Evolutionary conservation across 73 alveolate species (phyloP), one percentile per base, ranked within the genome.

Genomic region (Paramecium sexaurelia): DNA sequence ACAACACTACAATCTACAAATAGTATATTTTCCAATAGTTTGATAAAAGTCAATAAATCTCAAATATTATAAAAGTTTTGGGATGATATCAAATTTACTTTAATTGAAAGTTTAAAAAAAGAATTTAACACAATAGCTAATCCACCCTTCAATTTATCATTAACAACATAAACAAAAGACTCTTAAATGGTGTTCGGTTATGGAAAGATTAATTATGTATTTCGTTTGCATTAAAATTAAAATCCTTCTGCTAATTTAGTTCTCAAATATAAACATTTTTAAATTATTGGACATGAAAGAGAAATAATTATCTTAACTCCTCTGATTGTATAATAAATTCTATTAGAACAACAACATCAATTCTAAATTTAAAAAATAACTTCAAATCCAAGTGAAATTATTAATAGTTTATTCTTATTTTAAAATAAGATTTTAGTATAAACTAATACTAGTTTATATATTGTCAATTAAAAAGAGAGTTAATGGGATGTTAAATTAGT

Each of bases 201-300:
- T 26, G 83, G 83, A 11, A 29, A 11, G 13, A 61, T 61, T 10
- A n/a, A 61, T 61, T 61, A 61, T 61, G 22, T 10, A 22, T 61
- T 61, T 32, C 20, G 83, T 3, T 61, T 61, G 39, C 10, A 61
- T 61, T n/a, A 61, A 29, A 61, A 61, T 26, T 1, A 19, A 29
- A 61, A 29, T 10, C 83, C 83, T 13, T 61, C 83, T 6, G 83
- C 83, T 32, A 61, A 61, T 61, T 61, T 61, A 6, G 47, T 24
- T n/a, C 6, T 32, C 1, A 19, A 61, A 1, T 61, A 29, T 61
- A 13, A 61, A 32, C 43, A 61, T 32, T 61, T 13, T 32, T 27
- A 61, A 24, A 61, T 61, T 13, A 29, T 61, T 13, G 83, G 83
- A 26, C 83, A 61, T 61, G 47, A 61, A 61, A 61, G 83, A 24